These are phyloP conservation scores for Gossypium thurberi DNA, from an alignment of 345 rosid genomes.

Conservation along the genomic window DNA sequence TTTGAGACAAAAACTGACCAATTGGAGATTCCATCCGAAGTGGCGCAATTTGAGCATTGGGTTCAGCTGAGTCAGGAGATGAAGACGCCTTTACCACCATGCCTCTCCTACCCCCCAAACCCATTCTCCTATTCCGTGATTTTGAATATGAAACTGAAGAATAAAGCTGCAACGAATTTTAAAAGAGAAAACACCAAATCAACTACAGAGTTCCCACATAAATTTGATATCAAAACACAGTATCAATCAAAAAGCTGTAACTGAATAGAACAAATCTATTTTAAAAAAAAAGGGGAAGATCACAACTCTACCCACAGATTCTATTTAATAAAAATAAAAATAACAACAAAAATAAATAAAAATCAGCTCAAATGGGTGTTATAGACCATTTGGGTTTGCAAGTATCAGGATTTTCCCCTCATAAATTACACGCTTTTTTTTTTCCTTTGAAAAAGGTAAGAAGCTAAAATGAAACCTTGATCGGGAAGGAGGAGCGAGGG, in stretches of 20 bases:
- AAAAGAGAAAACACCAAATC: background rate
- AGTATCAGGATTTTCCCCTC: background rate
- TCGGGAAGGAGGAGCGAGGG: background rate
- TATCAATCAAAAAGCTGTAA: background rate
- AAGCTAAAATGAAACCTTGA: background rate
- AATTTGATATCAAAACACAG: background rate
- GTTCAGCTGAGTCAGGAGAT: background rate
- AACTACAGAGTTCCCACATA: background rate
- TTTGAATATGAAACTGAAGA: background rate
- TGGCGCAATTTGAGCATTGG: background rate
- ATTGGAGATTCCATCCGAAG: background rate
- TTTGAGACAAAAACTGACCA: slow-evolving; percentile 3
- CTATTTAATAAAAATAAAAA: background rate
- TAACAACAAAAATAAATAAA: background rate
- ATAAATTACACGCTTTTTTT: background rate
- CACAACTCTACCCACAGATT: background rate
- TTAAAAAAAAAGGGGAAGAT: background rate
- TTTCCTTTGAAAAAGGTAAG: background rate
- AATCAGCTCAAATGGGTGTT: background rate
- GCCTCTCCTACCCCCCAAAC: background rate
- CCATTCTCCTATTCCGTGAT: background rate
- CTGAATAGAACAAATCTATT: background rate
- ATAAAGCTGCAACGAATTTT: background rate
- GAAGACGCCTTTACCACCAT: background rate
- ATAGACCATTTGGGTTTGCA: background rate